Evolutionary conservation across 257 asterid genomes (phyloP).

Genomic region (Eustoma russellianum): DNA sequence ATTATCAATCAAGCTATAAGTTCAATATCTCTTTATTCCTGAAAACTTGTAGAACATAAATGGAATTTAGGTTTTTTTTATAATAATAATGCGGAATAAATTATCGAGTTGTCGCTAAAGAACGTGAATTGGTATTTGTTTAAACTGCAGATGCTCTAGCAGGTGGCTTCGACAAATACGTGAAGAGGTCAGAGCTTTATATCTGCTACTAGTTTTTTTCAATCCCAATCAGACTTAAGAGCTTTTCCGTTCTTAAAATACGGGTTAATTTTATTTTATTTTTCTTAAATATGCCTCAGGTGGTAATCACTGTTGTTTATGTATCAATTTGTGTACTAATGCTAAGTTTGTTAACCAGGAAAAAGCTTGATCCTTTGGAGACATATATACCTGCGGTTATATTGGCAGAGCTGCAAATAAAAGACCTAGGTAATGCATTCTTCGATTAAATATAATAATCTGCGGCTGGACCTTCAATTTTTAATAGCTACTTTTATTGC

Average conservation of each 20-base stretch:
- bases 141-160: constrained; percentile 57
- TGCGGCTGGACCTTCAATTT: no score
- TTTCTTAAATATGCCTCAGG: no score
- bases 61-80: neutral
- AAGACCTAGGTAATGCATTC: constrained; percentile 61
- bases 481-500: no score
- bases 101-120: neutral
- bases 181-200: constrained; percentile 49
- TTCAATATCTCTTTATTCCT: neutral
- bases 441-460: neutral
- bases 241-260: no score
- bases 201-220: no score
- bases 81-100: neutral
- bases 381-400: constrained; percentile 85
- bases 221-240: no score
- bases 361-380: constrained; percentile 91
- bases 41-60: neutral
- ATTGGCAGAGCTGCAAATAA: constrained; percentile 76
- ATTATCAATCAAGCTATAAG: neutral
- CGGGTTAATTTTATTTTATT: no score
- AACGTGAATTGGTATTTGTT: constrained; percentile 10
- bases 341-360: constrained; percentile 36
- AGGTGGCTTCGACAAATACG: constrained; percentile 64
- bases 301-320: no score
- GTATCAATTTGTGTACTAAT: neutral